Base-by-base conservation (phyloP, 257 asterid genomes). In the Ligustrum vulgare region DNA sequence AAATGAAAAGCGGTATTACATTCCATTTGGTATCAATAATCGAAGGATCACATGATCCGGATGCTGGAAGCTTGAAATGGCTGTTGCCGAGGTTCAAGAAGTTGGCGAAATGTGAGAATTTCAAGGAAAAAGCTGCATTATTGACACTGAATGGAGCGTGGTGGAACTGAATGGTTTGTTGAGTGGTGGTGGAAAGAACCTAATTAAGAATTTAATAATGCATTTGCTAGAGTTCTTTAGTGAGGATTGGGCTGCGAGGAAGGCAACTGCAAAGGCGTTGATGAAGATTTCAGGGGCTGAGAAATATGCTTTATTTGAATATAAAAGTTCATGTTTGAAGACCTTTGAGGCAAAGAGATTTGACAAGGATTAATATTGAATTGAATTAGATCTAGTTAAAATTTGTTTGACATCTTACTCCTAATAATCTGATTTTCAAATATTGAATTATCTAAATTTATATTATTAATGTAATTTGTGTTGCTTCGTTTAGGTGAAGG, bases 221-320 rank as follows among this genome's bases (percentile, higher is more conserved):
- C 83, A 84, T 73, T 83, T 94, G 91, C 82, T 92, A 83, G 93
- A 86, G 71, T 90, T 85, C 23, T 72, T 94, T 51, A 88, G 91
- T 79, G 96, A 94, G 16, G 97, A 93, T 81, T 93, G 98, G 98
- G 97, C 92, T 0, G 88, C 90, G 35, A 84, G 98, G 84, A 93
- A 90, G 81, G 96, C 97, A 6, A 87, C 94, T 0, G 88, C 96
- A 0, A 97, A 90, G 85, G 91, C 89, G 32, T 76, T 94, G 85
- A 71, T 76, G 73, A 90, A 84, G 84, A 78, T 91, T 41, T 92
- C 90, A 39, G 66, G 74, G 43, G 87, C 84, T 43, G 97, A 87
- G 73, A 87, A 78, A 72, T 88, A 83, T 0, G 63, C 81, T 7
- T 83, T 94, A 69, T 77, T 86, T 37, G 95, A 89, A 81, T 82